Base-by-base conservation (phyloP, 2,329 filamentous ascomycete species). In the Tolypocladium amazonense region DNA sequence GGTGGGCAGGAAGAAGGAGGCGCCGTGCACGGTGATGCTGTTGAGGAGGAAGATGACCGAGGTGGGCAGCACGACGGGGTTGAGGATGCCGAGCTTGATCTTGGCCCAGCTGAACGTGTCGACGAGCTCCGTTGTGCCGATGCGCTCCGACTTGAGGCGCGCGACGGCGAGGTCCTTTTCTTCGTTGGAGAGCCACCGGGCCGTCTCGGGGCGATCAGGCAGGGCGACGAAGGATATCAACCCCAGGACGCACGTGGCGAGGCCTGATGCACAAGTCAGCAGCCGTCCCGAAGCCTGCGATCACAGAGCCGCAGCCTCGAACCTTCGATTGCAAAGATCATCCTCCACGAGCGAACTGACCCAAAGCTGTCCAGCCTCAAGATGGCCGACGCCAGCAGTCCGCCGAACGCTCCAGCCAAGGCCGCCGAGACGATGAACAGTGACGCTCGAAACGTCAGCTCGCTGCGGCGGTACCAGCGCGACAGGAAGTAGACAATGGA, bases 21-120 rank as follows among this genome's bases (percentile, higher is more conserved):
- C 76, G 4, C 87, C 87, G 67, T 89, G 86, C 1, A 90, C 87
- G 0, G 87, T 90, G 68, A 90, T 83, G 71, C 86, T 88, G 76
- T 85, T 77, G 60, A 88, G 77, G 1, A 88, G 71, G 72, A 88
- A 87, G 63, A 87, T 80, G 63, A 83, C 71, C 0, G 82, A 70
- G 0, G 81, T 87, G 0, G 71, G 61, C 3, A 75, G 60, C 3
- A 70, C 71, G 11, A 88, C 79, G 0, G 88, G 88, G 64, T 79
- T 85, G 68, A 84, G 79, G 63, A 89, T 84, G 9, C 87, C 88
- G 5, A 78, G 77, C 47, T 83, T 66, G 0, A 83, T 76, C 73
- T 89, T 90, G 38, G 65, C 70, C 35, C 71, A 86, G 69, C 86
- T 82, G 20, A 88, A 75, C 56, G 80, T 79, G 65, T 88, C 85